phyloP scores from a whole-genome alignment of 371 early-diverging fungal genomes.

The Mucor saturninus region DNA sequence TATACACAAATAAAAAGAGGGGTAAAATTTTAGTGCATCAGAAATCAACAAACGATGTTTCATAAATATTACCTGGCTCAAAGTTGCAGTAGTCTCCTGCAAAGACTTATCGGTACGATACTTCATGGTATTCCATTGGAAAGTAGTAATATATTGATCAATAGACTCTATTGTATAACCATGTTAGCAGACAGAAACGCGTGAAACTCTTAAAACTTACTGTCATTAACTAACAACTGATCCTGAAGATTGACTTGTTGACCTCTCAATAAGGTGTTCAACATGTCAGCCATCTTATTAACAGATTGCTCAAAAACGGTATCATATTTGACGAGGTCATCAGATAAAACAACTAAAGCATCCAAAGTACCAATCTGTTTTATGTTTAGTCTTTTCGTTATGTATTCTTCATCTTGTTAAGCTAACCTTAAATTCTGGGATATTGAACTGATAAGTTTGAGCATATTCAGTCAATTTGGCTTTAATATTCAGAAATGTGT shows the following conservation, averaged over 20 bases:
- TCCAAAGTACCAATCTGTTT: conserved; percentile 93
- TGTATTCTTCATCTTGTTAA: neutral
- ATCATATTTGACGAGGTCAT: conserved; percentile 91
- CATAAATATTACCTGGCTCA: conserved; percentile 52
- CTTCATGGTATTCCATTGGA: conserved; percentile 96
- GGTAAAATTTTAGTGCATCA: conserved; percentile 3
- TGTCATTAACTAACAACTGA: conserved; percentile 80
- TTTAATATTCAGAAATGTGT: conserved; percentile 49
- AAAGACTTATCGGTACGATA: conserved; percentile 92
- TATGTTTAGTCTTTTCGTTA: neutral
- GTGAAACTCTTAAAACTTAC: conserved; percentile 46
- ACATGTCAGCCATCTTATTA: conserved; percentile 82
- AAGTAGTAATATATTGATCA: conserved; percentile 82
- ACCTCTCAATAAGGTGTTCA: conserved; percentile 66
- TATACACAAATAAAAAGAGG: conserved; percentile 27
- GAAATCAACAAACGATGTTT: conserved; percentile 6
- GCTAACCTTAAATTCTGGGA: conserved; percentile 64
- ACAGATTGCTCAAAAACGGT: conserved; percentile 72
- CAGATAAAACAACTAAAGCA: conserved; percentile 86
- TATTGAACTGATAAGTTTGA: conserved; percentile 38
- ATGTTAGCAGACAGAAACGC: neutral
- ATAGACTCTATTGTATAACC: conserved; percentile 64
- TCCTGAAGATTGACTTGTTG: conserved; percentile 44
- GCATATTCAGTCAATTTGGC: conserved; percentile 50
- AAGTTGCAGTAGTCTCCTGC: conserved; percentile 79